Conservation (phyloP, 2,329 filamentous ascomycete species). For the Ceratocystis huliohia region DNA sequence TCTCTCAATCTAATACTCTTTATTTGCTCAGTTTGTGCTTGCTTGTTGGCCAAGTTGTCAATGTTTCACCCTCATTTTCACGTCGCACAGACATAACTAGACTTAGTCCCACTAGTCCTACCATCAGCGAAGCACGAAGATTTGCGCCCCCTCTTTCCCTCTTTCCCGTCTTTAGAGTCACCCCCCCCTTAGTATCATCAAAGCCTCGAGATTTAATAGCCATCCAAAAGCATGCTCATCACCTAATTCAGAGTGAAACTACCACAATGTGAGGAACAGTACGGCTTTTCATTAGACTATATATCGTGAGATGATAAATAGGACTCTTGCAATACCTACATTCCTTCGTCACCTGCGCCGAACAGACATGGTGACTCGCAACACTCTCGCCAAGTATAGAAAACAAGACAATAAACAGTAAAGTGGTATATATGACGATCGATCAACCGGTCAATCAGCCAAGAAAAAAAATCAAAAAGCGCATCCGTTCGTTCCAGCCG, state of each 20-base stretch:
- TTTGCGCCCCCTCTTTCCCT: no score
- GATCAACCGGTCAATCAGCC: neutral
- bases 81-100: no score
- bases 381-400: neutral
- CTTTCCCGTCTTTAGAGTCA: no score
- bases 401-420: conserved; percentile 10
- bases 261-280: neutral
- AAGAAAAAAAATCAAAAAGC: neutral
- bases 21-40: neutral
- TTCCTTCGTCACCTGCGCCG: neutral
- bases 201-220: neutral
- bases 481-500: neutral
- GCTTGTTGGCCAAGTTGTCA: no score
- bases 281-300: neutral
- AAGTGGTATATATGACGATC: conserved; percentile 8
- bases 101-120: no score
- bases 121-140: no score
- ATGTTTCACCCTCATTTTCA: neutral
- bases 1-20: neutral
- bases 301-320: neutral
- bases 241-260: no score
- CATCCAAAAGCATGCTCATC: no score
- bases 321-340: neutral
- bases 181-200: neutral
- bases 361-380: neutral